Evolutionary conservation across 148 eudicot genomes (phyloP), one percentile per base, ranked within the genome.

Genomic region (Persicaria maculosa): DNA sequence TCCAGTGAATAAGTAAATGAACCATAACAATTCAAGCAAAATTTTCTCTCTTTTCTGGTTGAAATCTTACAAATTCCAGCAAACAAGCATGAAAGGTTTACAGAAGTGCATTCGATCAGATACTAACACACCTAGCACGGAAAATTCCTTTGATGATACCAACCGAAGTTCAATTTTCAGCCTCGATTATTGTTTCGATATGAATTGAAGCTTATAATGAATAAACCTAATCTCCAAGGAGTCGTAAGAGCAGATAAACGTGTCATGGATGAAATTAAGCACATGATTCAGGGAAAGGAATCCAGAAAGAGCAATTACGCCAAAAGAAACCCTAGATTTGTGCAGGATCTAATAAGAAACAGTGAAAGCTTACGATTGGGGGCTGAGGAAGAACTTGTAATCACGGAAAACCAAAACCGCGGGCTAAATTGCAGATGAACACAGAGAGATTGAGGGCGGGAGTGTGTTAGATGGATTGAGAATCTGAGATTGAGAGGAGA

Each of bases 321-420:
- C 20, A 19, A 19, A 9, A 65, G 47, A 65, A 65, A 65, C 70
- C 70, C 70, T 65, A 65, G n/a, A 40, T 4, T 31, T 65, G 45
- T 40, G 11, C 46, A 65, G 19, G 46, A 65, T 65, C 52, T 17
- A 15, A 43, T 15, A 64, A 14, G 15, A 11, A 65, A 65, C 15
- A 65, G 5, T 62, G 68, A 6, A 20, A 58, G 11, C n/a, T 17
- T 14, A 31, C 46, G 68, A 25, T 2, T 62, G 43, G 10, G 44
- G 44, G 44, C 46, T 40, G 4, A 65, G 70, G 9, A 65, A 45
- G 46, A 65, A 65, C 70, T 46, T 65, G 46, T 0, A 36, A 43
- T 9, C 44, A 31, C 68, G 68, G 12, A 62, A 25, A 62, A 62
- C 68, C 7, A 36, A 43, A 62, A 62, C 45, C 0, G 25, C 5